A percentile compares a stretch with the other conserved stretches of the same genome.
phyloP scores from a whole-genome alignment of 163 green algal species.

The Scenedesmus sp. region DNA sequence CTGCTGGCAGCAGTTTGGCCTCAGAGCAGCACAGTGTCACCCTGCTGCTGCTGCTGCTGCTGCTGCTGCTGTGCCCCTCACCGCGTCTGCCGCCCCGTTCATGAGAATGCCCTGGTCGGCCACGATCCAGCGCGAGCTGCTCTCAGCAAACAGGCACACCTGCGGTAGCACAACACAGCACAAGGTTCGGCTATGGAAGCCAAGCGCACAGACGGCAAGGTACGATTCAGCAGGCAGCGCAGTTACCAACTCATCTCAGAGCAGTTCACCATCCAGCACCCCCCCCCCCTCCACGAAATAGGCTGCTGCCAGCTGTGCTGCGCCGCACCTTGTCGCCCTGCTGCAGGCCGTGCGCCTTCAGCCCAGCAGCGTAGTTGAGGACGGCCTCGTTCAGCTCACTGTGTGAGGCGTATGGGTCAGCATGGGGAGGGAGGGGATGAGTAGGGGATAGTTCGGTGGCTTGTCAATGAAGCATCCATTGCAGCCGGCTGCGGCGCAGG shows the following conservation, averaged over 20 bases:
- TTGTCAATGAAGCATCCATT: too few species aligned
- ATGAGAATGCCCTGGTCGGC: constrained; percentile 89
- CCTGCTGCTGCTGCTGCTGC: background rate
- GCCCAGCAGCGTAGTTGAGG: constrained; percentile 47
- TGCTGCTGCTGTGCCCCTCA: constrained; percentile 32
- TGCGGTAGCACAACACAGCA: constrained; percentile 25
- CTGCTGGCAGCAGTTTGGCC: background rate
- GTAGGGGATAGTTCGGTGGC: too few species aligned
- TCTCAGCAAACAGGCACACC: constrained; percentile 91
- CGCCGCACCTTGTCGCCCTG: constrained; percentile 40
- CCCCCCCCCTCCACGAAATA: too few species aligned
- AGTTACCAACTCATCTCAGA: too few species aligned
- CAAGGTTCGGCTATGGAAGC: background rate
- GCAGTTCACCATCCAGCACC: too few species aligned
- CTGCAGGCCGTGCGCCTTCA: constrained; percentile 41
- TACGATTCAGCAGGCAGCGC: background rate
- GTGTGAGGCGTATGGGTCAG: background rate
- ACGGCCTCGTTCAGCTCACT: constrained; percentile 49
- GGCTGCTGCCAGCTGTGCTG: background rate
- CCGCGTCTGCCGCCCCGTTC: constrained; percentile 75
- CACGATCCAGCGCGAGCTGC: constrained; percentile 88
- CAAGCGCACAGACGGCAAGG: too few species aligned
- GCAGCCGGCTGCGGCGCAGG: too few species aligned
- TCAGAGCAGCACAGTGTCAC: background rate
- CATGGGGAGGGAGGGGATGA: background rate